Conservation (phyloP, 192 early-diverging fungal species). For the Gryganskiella cystojenkinii region DNA sequence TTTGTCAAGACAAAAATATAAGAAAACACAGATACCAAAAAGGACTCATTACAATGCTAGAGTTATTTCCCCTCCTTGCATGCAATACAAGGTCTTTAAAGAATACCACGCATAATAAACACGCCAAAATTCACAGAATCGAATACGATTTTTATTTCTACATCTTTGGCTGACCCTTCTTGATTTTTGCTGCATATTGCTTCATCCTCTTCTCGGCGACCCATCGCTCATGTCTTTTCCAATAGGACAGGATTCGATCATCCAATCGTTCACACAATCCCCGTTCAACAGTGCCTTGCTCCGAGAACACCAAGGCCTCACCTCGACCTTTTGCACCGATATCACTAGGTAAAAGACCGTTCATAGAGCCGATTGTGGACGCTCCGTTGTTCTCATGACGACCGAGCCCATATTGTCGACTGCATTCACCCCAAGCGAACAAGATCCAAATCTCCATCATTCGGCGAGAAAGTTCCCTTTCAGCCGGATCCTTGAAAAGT, state of each 20-base stretch:
- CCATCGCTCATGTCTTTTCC: slow-evolving; percentile 15
- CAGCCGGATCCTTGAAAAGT: slow-evolving; percentile 21
- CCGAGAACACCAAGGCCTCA: slow-evolving; percentile 27
- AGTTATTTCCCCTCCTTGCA: no score
- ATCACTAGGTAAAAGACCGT: slow-evolving; percentile 13
- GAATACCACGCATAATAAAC: no score
- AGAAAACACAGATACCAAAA: no score
- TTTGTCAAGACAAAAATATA: no score
- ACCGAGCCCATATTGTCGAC: slow-evolving; percentile 19
- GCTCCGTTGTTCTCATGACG: neutral
- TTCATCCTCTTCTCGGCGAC: neutral
- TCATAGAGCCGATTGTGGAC: neutral
- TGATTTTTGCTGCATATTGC: neutral
- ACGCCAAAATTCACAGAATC: no score
- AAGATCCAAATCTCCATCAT: slow-evolving; percentile 43
- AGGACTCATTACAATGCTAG: no score
- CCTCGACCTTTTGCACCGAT: neutral
- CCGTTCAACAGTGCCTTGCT: slow-evolving; percentile 17
- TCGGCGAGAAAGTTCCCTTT: slow-evolving; percentile 23
- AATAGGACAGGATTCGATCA: slow-evolving; percentile 21
- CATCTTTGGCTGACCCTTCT: slow-evolving; percentile 4
- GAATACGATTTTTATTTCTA: neutral
- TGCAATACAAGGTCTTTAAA: no score
- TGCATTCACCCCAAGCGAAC: slow-evolving; percentile 42
- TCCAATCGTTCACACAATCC: slow-evolving; percentile 18